phyloP scores from a whole-genome alignment of 352 stramenopile genomes.

The Phytophthora quininea region DNA sequence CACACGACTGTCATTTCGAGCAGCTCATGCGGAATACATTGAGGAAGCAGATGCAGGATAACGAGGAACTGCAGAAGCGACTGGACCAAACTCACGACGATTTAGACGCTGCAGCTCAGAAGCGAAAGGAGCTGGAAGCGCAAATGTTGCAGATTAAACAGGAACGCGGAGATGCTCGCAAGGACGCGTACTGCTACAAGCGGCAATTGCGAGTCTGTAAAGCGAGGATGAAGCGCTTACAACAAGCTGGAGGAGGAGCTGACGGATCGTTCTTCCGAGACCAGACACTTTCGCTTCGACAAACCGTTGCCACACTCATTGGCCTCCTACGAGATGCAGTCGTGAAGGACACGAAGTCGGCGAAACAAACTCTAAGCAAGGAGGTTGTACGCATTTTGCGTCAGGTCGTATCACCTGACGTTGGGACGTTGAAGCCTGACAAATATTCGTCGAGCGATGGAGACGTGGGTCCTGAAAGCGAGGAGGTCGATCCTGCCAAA shows the following conservation, averaged over 20 bases:
- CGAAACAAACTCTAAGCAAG: constrained; percentile 66
- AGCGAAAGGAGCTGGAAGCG: constrained; percentile 44
- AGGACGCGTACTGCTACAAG: constrained; percentile 67
- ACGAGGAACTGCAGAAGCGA: constrained; percentile 32
- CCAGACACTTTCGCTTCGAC: constrained; percentile 45
- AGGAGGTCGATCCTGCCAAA: constrained; percentile 12
- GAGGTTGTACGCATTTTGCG: constrained; percentile 45
- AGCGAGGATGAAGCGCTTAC: constrained; percentile 34
- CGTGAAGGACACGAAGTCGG: constrained; percentile 59
- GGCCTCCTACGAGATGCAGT: constrained; percentile 53
- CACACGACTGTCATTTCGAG: constrained; percentile 62
- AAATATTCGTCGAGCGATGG: background rate
- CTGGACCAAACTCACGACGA: constrained; percentile 29
- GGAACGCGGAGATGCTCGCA: constrained; percentile 52
- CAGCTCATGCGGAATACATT: constrained; percentile 57
- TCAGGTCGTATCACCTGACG: constrained; percentile 23
- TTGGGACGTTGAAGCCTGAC: constrained; percentile 7
- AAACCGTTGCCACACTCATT: constrained; percentile 47
- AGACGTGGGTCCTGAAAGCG: constrained; percentile 8
- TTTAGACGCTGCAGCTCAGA: constrained; percentile 36
- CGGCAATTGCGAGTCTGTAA: constrained; percentile 61
- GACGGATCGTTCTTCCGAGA: constrained; percentile 52
- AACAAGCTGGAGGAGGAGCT: constrained; percentile 23
- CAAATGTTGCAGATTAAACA: constrained; percentile 57
- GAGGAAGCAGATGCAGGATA: constrained; percentile 45